phyloP scores from a whole-genome alignment of 116 monocot genomes.

The Posidonia oceanica region DNA sequence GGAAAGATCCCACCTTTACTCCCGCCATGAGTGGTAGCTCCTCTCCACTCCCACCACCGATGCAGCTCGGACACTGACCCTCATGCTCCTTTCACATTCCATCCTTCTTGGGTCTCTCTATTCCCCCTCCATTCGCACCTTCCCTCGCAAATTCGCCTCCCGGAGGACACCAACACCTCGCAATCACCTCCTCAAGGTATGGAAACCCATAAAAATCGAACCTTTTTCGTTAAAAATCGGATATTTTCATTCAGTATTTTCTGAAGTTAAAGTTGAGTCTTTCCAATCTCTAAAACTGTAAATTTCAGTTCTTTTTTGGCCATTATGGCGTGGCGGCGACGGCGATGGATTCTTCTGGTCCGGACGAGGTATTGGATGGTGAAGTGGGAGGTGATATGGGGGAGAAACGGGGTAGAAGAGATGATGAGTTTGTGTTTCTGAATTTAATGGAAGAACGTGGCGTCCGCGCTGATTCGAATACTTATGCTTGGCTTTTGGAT shows the following conservation, averaged over 20 bases:
- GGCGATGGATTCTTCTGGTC: background rate
- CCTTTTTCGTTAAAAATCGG: background rate
- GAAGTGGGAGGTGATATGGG: background rate
- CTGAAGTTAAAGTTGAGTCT: background rate
- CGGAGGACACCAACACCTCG: background rate
- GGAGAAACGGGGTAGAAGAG: background rate
- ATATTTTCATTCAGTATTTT: background rate
- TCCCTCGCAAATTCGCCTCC: background rate
- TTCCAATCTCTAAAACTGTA: background rate
- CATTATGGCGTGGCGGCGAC: background rate
- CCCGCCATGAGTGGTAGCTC: too few relatives aligned
- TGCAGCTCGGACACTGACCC: background rate
- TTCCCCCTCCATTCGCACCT: background rate
- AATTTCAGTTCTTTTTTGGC: background rate
- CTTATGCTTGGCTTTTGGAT: conserved; percentile 24
- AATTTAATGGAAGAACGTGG: conserved; percentile 13
- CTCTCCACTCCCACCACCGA: background rate
- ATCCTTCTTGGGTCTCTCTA: background rate
- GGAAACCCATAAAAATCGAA: background rate
- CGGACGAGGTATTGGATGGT: background rate
- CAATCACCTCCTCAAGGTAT: background rate
- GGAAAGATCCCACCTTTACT: too few relatives aligned
- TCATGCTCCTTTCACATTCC: background rate
- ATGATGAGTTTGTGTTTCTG: background rate
- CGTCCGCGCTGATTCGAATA: conserved; percentile 11